Evolutionary conservation across 768 basidiomycete genomes (phyloP), one percentile per base, ranked within the genome.

Genomic region (Podaxis mareebaensis): DNA sequence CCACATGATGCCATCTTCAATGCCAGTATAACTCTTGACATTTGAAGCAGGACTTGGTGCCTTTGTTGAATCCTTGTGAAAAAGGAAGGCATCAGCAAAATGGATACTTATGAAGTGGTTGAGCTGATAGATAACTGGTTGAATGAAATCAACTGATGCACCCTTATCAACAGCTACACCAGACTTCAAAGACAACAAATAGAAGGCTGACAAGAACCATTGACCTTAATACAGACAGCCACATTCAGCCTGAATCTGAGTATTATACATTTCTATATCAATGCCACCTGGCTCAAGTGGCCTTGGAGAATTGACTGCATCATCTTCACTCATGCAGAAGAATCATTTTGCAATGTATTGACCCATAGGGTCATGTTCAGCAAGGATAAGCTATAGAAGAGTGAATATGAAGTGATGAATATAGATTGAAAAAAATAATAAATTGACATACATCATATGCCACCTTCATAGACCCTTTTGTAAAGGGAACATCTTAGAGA

Each of bases 381-480:
- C 15, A 15, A 44, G 42, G 4, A 44, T 44, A 1, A 44, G n/a
- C 42, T 44, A 11, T 17, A 28, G 28, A 28, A 28, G 28, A 28
- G 28, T 28, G 4, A 11, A 44, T 44, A 17, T 44, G 42, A 17
- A 15, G n/a, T 15, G n/a, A 17, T 44, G 10, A 6, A 15, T 44
- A 17, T 44, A 44, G 15, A 13, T 17, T 40, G 17, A 44, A n/a
- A 44, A 44, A 13, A 44, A 44, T 6, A 17, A 44, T 17, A 17
- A 6, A 28, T 28, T 28, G 36, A 40, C n/a, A 22, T 40, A 58
- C 57, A 33, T 58, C 39, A 22, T 42, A 40, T 39, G 40, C 57
- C 10, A 26, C 30, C 22, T 58, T 58, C 57, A 58, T 58, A 4
- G n/a, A 24, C 15, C 57, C 57, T 17, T 42, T 58, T 3, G 57